Percentiles rank a stretch among this genome's conserved stretches.
phyloP scores from a whole-genome alignment of 352 stramenopile species.

The Saprolegnia diclina region DNA sequence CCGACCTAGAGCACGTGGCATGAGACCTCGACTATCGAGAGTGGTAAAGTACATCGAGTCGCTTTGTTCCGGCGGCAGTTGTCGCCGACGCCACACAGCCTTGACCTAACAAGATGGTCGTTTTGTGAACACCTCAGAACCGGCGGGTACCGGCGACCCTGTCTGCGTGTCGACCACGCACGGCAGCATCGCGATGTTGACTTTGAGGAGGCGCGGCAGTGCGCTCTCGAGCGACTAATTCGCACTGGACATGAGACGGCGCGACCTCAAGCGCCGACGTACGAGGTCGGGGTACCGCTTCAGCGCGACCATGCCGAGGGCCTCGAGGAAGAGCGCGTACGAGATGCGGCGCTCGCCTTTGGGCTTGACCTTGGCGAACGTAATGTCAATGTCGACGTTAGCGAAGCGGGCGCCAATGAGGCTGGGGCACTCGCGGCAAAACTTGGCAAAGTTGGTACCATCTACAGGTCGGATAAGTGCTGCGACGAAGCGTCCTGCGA shows the following conservation, averaged over 20 bases:
- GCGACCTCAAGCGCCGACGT: not conserved
- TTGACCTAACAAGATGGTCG: slow-evolving; percentile 12
- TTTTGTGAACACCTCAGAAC: too few relatives aligned
- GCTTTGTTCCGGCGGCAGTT: not conserved
- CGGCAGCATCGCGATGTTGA: slow-evolving; percentile 53
- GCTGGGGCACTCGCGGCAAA: slow-evolving; percentile 68
- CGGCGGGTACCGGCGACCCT: not conserved
- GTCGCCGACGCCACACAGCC: slow-evolving; percentile 9
- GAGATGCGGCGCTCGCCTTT: slow-evolving; percentile 79
- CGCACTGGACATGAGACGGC: not conserved
- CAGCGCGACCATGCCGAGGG: slow-evolving; percentile 74
- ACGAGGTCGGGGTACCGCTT: slow-evolving; percentile 79
- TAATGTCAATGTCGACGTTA: slow-evolving; percentile 78
- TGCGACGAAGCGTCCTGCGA: slow-evolving; percentile 1
- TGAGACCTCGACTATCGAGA: not conserved
- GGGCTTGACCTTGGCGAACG: slow-evolving; percentile 83
- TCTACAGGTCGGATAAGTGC: slow-evolving; percentile 35
- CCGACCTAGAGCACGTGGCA: not conserved
- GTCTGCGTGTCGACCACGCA: slow-evolving; percentile 42
- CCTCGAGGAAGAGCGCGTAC: slow-evolving; percentile 78
- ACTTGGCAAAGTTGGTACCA: slow-evolving; percentile 81
- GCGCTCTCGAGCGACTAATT: slow-evolving; percentile 48
- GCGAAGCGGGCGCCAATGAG: slow-evolving; percentile 53
- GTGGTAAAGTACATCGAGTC: not conserved
- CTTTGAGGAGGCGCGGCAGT: slow-evolving; percentile 57